Conservation (phyloP, 768 basidiomycete species). For the Termitomyces bulborhizus region DNA sequence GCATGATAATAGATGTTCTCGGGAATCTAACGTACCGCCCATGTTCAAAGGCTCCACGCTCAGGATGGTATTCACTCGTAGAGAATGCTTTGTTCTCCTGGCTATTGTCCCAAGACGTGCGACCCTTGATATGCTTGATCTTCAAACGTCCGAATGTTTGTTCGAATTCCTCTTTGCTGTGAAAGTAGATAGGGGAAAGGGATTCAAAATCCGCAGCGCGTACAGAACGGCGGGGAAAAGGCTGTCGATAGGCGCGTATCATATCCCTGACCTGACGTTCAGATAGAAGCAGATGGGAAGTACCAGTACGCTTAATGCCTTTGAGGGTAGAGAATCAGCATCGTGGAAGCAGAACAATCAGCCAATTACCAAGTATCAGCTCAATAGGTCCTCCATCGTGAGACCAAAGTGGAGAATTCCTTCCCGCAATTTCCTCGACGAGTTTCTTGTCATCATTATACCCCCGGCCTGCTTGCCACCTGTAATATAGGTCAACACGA, state of each 20-base stretch:
- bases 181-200: constrained; percentile 42
- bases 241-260: constrained; percentile 10
- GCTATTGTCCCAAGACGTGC: constrained; percentile 30
- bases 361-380: constrained; percentile 33
- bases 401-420: constrained; percentile 24
- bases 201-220: constrained; percentile 30
- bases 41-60: constrained; percentile 41
- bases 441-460: constrained; percentile 29
- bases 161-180: constrained; percentile 20
- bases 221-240: constrained; percentile 12
- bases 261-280: constrained; percentile 21
- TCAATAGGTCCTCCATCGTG: constrained; percentile 22
- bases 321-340: not conserved
- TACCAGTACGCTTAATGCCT: constrained; percentile 40
- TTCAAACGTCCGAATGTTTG: constrained; percentile 33
- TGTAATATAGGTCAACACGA: not conserved
- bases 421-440: constrained; percentile 20
- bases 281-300: constrained; percentile 39
- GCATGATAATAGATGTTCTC: not conserved
- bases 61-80: constrained; percentile 14
- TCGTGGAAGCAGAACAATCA: not conserved
- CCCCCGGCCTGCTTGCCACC: constrained; percentile 2
- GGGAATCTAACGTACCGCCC: constrained; percentile 28
- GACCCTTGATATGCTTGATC: constrained; percentile 29
- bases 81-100: constrained; percentile 34